These are phyloP conservation scores for Biscutella laevigata DNA, from an alignment of 441 rosid genomes.

Conservation along the genomic window DNA sequence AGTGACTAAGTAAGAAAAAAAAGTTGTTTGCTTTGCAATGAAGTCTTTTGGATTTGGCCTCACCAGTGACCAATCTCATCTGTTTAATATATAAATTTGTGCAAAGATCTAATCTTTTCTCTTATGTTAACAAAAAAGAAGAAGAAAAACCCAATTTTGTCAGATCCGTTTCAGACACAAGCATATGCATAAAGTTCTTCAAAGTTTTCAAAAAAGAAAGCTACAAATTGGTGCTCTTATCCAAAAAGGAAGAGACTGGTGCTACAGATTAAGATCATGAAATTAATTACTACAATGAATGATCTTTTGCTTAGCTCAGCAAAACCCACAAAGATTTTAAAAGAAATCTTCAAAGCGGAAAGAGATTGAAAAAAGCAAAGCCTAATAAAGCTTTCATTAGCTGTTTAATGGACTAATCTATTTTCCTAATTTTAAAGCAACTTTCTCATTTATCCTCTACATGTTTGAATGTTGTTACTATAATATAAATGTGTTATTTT, in stretches of 20 bases:
- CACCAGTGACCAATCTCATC: conserved; percentile 14
- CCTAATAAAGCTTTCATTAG: conserved; percentile 20
- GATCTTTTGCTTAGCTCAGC: conserved; percentile 29
- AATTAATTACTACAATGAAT: conserved; percentile 7
- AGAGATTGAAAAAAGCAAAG: conserved; percentile 20
- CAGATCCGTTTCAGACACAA: conserved; percentile 27
- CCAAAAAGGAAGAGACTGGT: conserved; percentile 19
- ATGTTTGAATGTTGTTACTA: conserved; percentile 15
- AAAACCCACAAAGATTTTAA: conserved; percentile 22
- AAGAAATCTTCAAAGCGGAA: conserved; percentile 18
- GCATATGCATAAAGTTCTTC: conserved; percentile 29
- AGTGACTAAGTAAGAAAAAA: conserved; percentile 26
- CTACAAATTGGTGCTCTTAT: conserved; percentile 22
- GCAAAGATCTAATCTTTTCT: conserved; percentile 18
- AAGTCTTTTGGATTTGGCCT: conserved; percentile 38
- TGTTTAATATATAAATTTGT: conserved; percentile 3
- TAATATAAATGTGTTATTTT: background rate
- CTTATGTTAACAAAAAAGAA: background rate
- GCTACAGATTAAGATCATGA: conserved; percentile 19
- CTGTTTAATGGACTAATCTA: conserved; percentile 15
- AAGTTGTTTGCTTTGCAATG: conserved; percentile 57
- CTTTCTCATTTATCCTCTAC: conserved; percentile 19
- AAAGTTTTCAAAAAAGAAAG: conserved; percentile 27
- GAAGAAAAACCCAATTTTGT: conserved; percentile 16
- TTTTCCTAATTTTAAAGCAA: conserved; percentile 18